A percentile compares a stretch with the other conserved stretches of the same genome.
These are phyloP conservation scores for Clitoria ternatea DNA, from an alignment of 306 rosid species.

Conservation along the genomic window DNA sequence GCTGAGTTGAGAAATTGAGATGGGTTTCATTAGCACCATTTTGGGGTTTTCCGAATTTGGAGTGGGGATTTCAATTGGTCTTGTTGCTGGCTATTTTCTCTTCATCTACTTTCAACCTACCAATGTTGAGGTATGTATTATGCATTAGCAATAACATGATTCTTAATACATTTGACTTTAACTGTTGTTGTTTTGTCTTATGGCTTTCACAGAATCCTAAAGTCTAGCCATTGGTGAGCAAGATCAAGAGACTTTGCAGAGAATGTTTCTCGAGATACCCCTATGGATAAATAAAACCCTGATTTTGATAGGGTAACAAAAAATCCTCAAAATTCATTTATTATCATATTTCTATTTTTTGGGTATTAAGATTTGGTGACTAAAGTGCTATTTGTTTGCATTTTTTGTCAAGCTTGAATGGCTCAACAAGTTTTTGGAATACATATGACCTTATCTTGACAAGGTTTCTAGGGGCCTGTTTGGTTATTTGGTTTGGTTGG, in stretches of 20 bases:
- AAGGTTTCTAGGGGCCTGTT: slow-evolving; percentile 61
- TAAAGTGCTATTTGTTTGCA: neutral
- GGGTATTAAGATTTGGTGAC: neutral
- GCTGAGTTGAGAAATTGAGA: slow-evolving; percentile 22
- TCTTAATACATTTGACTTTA: neutral
- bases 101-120: slow-evolving; percentile 72
- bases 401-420: slow-evolving; percentile 67
- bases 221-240: slow-evolving; percentile 64
- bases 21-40: slow-evolving; percentile 78
- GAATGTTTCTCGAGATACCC: slow-evolving; percentile 84
- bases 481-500: too few species aligned
- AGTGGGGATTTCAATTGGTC: slow-evolving; percentile 73
- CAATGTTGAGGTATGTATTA: slow-evolving; percentile 55
- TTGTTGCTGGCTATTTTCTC: slow-evolving; percentile 70
- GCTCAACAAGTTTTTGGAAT: slow-evolving; percentile 71
- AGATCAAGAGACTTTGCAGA: slow-evolving; percentile 58
- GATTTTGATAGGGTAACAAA: slow-evolving; percentile 77
- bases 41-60: slow-evolving; percentile 81
- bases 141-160: neutral
- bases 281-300: slow-evolving; percentile 85
- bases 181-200: neutral
- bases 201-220: slow-evolving; percentile 54
- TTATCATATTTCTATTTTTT: neutral
- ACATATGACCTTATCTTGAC: slow-evolving; percentile 89
- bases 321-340: neutral